These are phyloP conservation scores for Helenozyma rhizophorensis DNA, from an alignment of 805 yeast genomes.

Conservation along the genomic window DNA sequence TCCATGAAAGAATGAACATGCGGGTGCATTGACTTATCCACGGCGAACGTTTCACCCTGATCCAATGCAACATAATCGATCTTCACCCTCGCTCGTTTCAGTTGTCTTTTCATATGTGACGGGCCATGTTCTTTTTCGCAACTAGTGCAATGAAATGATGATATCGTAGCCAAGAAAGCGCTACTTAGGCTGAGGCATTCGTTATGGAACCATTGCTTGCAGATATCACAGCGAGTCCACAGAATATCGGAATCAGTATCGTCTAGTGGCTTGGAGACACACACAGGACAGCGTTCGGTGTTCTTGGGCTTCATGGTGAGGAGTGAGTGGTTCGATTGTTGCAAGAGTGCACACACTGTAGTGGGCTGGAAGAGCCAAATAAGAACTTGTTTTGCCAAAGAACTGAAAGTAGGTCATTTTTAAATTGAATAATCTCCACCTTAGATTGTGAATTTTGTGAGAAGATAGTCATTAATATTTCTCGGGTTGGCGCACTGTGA, in stretches of 20 bases:
- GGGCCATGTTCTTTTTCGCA: slow-evolving; percentile 49
- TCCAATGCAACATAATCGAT: slow-evolving; percentile 79
- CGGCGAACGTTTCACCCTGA: slow-evolving; percentile 58
- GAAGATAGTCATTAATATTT: too few relatives aligned
- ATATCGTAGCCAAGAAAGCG: slow-evolving; percentile 33
- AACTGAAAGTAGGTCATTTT: too few relatives aligned
- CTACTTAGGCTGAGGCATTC: slow-evolving; percentile 32
- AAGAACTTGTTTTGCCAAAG: too few relatives aligned
- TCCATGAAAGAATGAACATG: slow-evolving; percentile 38
- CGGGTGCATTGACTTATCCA: slow-evolving; percentile 44
- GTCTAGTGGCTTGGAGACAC: slow-evolving; percentile 3
- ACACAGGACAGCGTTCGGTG: slow-evolving; percentile 9
- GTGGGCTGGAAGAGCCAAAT: too few relatives aligned
- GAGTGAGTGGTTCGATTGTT: too few relatives aligned
- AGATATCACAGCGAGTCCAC: slow-evolving; percentile 59
- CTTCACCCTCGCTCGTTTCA: slow-evolving; percentile 47
- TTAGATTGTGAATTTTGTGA: too few relatives aligned
- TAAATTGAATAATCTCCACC: too few relatives aligned
- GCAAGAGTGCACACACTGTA: too few relatives aligned
- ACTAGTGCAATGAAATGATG: slow-evolving; percentile 50
- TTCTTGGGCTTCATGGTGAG: too few relatives aligned
- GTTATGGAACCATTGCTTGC: slow-evolving; percentile 53
- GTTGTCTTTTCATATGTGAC: slow-evolving; percentile 45
- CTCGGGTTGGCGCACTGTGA: too few relatives aligned
- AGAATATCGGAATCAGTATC: slow-evolving; percentile 4